Conservation (phyloP, 1,284 basidiomycete genomes). For the Apiotrichum sp. region DNA sequence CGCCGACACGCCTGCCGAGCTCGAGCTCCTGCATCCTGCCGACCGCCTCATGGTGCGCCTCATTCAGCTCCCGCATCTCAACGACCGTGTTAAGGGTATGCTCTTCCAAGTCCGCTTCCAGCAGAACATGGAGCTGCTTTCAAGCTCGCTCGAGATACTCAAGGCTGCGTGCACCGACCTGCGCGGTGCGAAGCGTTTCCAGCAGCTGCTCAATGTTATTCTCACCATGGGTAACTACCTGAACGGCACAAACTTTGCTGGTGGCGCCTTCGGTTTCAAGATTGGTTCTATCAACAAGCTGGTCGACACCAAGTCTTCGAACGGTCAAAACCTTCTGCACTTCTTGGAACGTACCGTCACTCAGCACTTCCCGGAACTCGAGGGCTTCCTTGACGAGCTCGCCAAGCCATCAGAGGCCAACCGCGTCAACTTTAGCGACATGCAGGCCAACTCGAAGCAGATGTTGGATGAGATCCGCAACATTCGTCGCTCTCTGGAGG, state of each 20-base stretch:
- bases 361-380: conserved; percentile 82
- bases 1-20: conserved; percentile 65
- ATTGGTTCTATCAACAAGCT: conserved; percentile 98
- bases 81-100: conserved; percentile 88
- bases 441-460: conserved; percentile 49
- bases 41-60: conserved; percentile 95
- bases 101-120: conserved; percentile 81
- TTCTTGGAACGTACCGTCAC: conserved; percentile 87
- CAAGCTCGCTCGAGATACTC: conserved; percentile 66
- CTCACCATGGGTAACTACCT: conserved; percentile 96
- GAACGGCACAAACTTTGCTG: conserved; percentile 94
- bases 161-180: conserved; percentile 71
- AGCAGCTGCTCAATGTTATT: conserved; percentile 68
- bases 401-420: conserved; percentile 86
- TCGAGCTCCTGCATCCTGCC: conserved; percentile 80
- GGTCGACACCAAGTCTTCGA: conserved; percentile 93
- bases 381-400: conserved; percentile 82
- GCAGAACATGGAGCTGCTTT: conserved; percentile 63
- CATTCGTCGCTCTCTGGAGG: conserved; percentile 69
- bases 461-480: conserved; percentile 71
- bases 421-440: conserved; percentile 51
- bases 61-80: conserved; percentile 90
- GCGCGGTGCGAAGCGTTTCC: conserved; percentile 72
- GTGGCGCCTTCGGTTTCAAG: conserved; percentile 95
- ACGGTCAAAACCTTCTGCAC: conserved; percentile 88